Conservation (phyloP, 2,329 filamentous ascomycete species). For the Aspergillus hiratsukae region DNA sequence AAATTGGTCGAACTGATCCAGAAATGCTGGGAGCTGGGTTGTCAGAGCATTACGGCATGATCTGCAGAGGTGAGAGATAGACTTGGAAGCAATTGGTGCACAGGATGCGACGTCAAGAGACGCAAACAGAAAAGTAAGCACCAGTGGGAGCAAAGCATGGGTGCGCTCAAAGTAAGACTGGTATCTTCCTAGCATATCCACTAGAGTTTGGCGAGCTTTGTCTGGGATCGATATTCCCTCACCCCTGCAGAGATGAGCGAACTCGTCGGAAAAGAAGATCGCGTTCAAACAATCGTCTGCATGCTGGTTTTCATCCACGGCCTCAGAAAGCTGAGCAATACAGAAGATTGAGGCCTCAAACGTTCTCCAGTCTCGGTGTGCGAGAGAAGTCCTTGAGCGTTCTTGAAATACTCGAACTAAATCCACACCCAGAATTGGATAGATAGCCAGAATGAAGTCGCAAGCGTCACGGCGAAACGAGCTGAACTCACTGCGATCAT, state of each 20-base stretch:
- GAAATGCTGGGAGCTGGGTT: conserved; percentile 39
- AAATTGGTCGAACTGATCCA: conserved; percentile 39
- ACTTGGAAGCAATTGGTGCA: conserved; percentile 39
- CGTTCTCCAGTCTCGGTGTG: conserved; percentile 35
- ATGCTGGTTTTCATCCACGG: conserved; percentile 41
- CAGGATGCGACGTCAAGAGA: conserved; percentile 40
- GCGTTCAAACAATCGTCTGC: conserved; percentile 38
- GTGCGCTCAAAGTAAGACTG: conserved; percentile 43
- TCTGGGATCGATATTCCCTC: conserved; percentile 29
- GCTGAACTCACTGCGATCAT: conserved; percentile 41
- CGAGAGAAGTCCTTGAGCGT: conserved; percentile 30
- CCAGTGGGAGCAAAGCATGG: conserved; percentile 34
- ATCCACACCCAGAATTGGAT: conserved; percentile 40
- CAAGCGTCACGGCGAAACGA: conserved; percentile 43
- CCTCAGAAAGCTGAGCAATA: conserved; percentile 42
- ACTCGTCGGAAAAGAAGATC: conserved; percentile 36
- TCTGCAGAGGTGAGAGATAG: conserved; percentile 42
- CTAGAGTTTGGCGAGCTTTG: conserved; percentile 38
- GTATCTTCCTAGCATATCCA: conserved; percentile 42
- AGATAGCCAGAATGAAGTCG: conserved; percentile 42
- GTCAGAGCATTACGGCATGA: conserved; percentile 40
- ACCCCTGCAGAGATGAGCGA: conserved; percentile 30
- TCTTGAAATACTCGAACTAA: conserved; percentile 40
- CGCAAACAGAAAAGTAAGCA: conserved; percentile 43
- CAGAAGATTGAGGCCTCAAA: conserved; percentile 44